These are phyloP conservation scores for Myxozyma monticola DNA, from an alignment of 805 yeast genomes.

Conservation along the genomic window DNA sequence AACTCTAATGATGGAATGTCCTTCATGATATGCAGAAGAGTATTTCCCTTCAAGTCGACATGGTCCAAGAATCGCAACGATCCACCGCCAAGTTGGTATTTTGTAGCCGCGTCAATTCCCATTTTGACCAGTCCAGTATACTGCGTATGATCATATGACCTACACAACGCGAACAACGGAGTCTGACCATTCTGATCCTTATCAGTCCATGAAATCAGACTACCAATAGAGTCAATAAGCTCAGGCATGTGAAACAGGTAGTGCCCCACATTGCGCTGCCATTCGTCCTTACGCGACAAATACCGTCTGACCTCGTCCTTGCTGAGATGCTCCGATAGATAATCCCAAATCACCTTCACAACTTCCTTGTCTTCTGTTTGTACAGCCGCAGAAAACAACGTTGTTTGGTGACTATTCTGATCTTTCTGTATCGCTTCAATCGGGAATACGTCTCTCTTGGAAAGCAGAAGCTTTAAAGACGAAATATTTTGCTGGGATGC, in stretches of 20 bases:
- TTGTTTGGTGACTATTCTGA: slow-evolving; percentile 53
- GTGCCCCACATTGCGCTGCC: slow-evolving; percentile 69
- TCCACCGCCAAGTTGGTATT: slow-evolving; percentile 25
- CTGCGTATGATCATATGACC: slow-evolving; percentile 76
- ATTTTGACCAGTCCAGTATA: slow-evolving; percentile 52
- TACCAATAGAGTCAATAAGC: slow-evolving; percentile 56
- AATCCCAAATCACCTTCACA: slow-evolving; percentile 48
- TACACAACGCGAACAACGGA: slow-evolving; percentile 69
- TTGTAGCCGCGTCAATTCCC: slow-evolving; percentile 43
- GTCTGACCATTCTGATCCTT: slow-evolving; percentile 71
- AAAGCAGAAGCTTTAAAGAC: slow-evolving; percentile 50
- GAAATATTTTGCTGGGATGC: slow-evolving; percentile 43
- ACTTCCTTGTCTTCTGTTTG: slow-evolving; percentile 52
- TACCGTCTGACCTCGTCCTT: slow-evolving; percentile 50
- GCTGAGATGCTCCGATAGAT: slow-evolving; percentile 48
- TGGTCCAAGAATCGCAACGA: slow-evolving; percentile 51
- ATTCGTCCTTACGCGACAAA: slow-evolving; percentile 51
- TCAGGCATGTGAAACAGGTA: slow-evolving; percentile 59
- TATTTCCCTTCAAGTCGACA: slow-evolving; percentile 70
- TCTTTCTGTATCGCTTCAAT: slow-evolving; percentile 70
- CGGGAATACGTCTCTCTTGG: slow-evolving; percentile 53
- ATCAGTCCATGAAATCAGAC: slow-evolving; percentile 63
- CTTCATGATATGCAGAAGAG: slow-evolving; percentile 70
- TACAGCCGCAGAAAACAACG: slow-evolving; percentile 63
- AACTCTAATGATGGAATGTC: slow-evolving; percentile 46